phyloP scores from a whole-genome alignment of 2,329 filamentous ascomycete genomes.

The Laburnicola sp. region DNA sequence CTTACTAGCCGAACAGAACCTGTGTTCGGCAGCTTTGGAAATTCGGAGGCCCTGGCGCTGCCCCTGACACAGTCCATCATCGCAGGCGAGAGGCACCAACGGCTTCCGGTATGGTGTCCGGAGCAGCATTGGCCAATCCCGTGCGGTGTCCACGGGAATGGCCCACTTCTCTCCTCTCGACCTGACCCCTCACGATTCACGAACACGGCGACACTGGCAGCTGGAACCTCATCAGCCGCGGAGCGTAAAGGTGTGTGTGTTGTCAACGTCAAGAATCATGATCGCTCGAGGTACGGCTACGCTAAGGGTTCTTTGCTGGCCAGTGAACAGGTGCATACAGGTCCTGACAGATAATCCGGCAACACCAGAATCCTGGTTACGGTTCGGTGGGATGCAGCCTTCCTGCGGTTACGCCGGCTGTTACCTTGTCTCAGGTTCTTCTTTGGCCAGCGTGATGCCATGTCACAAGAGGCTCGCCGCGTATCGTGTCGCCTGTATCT shows the following conservation, averaged over 20 bases:
- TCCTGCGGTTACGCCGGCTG: constrained; percentile 22
- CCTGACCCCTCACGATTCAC: constrained; percentile 11
- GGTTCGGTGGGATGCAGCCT: constrained; percentile 2
- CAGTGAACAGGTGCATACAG: constrained; percentile 9
- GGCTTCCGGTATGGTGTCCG: constrained; percentile 22
- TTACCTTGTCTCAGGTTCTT: constrained; percentile 32
- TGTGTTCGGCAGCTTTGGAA: constrained; percentile 26
- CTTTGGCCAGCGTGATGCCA: constrained; percentile 38
- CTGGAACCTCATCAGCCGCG: neutral
- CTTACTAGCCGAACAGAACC: constrained; percentile 20
- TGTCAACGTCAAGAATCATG: constrained; percentile 2
- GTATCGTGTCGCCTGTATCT: constrained; percentile 16
- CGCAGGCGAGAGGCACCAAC: constrained; percentile 22
- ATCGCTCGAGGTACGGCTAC: constrained; percentile 1
- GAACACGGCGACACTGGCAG: constrained; percentile 3
- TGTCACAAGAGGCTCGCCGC: constrained; percentile 32
- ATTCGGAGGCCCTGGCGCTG: constrained; percentile 10
- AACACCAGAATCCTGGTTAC: constrained; percentile 18
- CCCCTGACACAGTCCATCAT: constrained; percentile 34
- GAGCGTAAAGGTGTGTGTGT: constrained; percentile 3
- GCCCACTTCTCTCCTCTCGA: too few relatives aligned
- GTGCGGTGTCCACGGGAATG: constrained; percentile 23
- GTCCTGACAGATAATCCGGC: neutral
- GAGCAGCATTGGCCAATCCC: constrained; percentile 30
- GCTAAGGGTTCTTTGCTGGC: constrained; percentile 1